These are phyloP conservation scores for Condylostoma magnum DNA, from an alignment of 169 alveolate genomes.

Conservation along the genomic window DNA sequence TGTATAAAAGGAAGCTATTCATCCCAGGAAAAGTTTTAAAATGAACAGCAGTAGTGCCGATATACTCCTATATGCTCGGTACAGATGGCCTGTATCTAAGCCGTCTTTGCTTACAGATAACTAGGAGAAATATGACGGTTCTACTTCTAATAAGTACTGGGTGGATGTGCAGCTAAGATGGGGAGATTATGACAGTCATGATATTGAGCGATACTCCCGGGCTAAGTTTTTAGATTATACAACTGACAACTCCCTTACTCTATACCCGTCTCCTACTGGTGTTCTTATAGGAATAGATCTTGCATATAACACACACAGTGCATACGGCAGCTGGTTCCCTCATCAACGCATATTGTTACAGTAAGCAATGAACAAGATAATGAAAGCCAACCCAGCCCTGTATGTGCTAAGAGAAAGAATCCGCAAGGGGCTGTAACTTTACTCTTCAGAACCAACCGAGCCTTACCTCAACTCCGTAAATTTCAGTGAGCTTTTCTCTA, in stretches of 20 bases:
- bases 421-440: constrained; percentile 98
- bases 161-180: constrained; percentile 99
- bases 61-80: constrained; percentile 96
- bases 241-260: constrained; percentile 96
- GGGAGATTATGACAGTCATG: constrained; percentile 99
- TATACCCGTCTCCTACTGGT: constrained; percentile 99
- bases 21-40: constrained; percentile 99
- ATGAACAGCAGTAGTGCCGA: constrained; percentile 99
- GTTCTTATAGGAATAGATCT: constrained; percentile 97
- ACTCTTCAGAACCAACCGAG: constrained; percentile 99
- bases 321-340: constrained; percentile 99
- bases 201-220: constrained; percentile 98
- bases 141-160: constrained; percentile 92
- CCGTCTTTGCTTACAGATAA: constrained; percentile 97
- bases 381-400: constrained; percentile 99
- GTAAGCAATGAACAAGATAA: constrained; percentile 98
- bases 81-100: constrained; percentile 97
- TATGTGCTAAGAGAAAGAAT: constrained; percentile 99
- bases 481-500: constrained; percentile 97
- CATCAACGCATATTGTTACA: constrained; percentile 95
- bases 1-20: constrained; percentile 99
- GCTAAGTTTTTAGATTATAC: constrained; percentile 99
- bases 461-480: constrained; percentile 98
- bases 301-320: constrained; percentile 98
- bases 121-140: constrained; percentile 88